Percentiles rank a stretch among this genome's conserved stretches.
phyloP scores from a whole-genome alignment of 2,329 filamentous ascomycete species.

The Orbilia ellipsospora region DNA sequence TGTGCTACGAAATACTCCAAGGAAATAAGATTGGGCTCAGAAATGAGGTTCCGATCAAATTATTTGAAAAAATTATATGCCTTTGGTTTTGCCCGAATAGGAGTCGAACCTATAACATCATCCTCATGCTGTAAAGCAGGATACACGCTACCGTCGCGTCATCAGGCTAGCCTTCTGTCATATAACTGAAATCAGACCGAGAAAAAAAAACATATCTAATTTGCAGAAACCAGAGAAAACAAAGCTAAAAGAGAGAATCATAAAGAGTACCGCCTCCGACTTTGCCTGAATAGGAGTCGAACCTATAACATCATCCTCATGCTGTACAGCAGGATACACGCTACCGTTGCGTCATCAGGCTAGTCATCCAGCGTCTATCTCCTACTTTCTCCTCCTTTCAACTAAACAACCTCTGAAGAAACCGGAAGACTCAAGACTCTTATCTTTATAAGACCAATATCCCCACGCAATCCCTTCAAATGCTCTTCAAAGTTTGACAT shows the following conservation, averaged over 20 bases:
- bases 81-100: conserved; percentile 15
- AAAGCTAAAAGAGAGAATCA: too few relatives aligned
- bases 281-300: conserved; percentile 13
- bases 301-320: conserved; percentile 5
- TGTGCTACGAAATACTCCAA: too few relatives aligned
- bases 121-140: conserved; percentile 8
- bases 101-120: conserved; percentile 18
- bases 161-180: neutral
- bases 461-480: conserved; percentile 7
- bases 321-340: too few relatives aligned
- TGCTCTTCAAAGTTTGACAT: neutral
- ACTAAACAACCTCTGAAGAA: neutral
- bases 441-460: neutral
- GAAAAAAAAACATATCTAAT: too few relatives aligned
- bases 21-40: too few relatives aligned
- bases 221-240: too few relatives aligned
- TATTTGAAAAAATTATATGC: neutral
- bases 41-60: too few relatives aligned
- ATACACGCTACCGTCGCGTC: conserved; percentile 19
- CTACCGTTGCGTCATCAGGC: neutral
- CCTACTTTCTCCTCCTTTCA: conserved; percentile 12
- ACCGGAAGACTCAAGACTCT: conserved; percentile 6
- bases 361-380: conserved; percentile 11
- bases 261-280: neutral
- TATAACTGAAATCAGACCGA: too few relatives aligned